Conservation (phyloP, 257 asterid genomes). For the Solanum rostratum region DNA sequence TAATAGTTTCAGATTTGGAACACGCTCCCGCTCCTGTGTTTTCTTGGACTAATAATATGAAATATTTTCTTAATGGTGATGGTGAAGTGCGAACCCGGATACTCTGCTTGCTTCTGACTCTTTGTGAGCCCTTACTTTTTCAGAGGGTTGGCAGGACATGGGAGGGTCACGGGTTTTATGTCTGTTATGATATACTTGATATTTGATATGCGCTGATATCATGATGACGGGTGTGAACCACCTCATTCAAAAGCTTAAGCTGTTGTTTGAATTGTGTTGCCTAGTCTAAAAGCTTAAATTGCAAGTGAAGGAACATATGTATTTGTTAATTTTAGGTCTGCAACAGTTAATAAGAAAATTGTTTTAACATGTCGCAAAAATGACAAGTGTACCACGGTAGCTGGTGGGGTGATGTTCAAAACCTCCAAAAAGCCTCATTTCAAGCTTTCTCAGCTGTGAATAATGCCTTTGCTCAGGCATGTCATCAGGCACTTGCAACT, state of each 20-base stretch:
- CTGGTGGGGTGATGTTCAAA: background rate
- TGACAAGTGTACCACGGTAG: background rate
- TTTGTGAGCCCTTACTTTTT: background rate
- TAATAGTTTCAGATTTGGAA: no score
- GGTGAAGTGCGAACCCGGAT: background rate
- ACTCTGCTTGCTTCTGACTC: background rate
- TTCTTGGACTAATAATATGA: no score
- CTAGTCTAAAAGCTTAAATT: background rate
- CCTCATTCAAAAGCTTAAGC: background rate
- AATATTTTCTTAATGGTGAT: background rate
- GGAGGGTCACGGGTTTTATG: no score
- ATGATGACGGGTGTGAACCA: background rate
- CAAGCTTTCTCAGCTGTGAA: background rate
- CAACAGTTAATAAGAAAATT: background rate
- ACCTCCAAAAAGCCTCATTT: background rate
- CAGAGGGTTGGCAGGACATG: background rate
- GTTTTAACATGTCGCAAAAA: background rate
- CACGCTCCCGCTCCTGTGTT: no score
- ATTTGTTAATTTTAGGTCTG: background rate
- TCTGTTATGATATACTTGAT: background rate
- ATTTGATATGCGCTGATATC: background rate
- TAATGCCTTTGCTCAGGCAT: slow-evolving; percentile 32
- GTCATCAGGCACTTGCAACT: slow-evolving; percentile 27
- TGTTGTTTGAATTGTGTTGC: background rate
- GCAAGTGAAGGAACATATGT: background rate